phyloP scores from a whole-genome alignment of 192 early-diverging fungal genomes.

The Coemansia sp. region DNA sequence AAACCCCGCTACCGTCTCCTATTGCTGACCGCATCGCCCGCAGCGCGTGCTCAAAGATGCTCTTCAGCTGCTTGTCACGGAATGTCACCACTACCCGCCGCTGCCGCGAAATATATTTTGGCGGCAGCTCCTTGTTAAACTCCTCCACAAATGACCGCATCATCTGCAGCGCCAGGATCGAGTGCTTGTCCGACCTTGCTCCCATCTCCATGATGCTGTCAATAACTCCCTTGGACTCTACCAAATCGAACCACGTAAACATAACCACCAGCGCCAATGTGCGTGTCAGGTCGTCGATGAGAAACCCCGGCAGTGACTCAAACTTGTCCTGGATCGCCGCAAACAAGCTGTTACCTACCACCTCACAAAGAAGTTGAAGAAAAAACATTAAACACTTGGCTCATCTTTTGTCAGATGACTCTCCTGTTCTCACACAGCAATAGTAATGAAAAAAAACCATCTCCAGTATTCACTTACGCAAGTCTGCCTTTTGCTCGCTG shows the following conservation, averaged over 20 bases:
- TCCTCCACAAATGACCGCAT: slow-evolving; percentile 67
- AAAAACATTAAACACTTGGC: not conserved
- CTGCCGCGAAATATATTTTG: slow-evolving; percentile 63
- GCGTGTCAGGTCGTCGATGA: slow-evolving; percentile 44
- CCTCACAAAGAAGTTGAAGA: not conserved
- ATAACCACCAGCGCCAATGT: slow-evolving; percentile 52
- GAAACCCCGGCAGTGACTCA: slow-evolving; percentile 33
- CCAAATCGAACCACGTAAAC: slow-evolving; percentile 52
- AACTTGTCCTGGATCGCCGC: slow-evolving; percentile 30
- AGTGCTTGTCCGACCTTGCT: slow-evolving; percentile 38
- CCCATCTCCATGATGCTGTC: slow-evolving; percentile 40
- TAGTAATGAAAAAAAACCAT: not conserved
- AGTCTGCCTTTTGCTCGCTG: slow-evolving; percentile 29
- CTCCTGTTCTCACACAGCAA: not conserved
- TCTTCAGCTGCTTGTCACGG: slow-evolving; percentile 59
- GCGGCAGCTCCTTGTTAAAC: slow-evolving; percentile 63
- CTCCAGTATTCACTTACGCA: slow-evolving; percentile 36
- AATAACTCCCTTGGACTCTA: slow-evolving; percentile 32
- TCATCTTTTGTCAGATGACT: not conserved
- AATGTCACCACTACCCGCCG: slow-evolving; percentile 64
- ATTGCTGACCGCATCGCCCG: slow-evolving; percentile 31
- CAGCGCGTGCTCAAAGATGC: slow-evolving; percentile 55
- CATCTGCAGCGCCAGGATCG: slow-evolving; percentile 65
- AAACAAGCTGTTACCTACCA: slow-evolving; percentile 42
- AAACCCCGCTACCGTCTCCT: slow-evolving; percentile 39